Percentiles rank a stretch among this genome's conserved stretches.
phyloP scores from a whole-genome alignment of 495 filamentous ascomycete genomes.

The Penicilliopsis zonata region DNA sequence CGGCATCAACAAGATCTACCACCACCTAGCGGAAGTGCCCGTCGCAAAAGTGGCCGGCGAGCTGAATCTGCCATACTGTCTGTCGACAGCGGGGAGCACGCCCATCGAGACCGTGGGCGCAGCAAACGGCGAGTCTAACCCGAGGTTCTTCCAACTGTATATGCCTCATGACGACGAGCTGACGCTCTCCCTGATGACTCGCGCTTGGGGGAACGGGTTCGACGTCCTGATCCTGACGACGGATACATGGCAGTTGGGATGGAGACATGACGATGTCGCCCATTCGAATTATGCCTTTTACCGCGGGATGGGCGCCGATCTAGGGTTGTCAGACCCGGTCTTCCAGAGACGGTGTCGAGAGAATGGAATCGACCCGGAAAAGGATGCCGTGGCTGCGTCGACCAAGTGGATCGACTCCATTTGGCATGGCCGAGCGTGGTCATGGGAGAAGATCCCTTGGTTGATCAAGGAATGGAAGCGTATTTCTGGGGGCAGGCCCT shows the following conservation, averaged over 20 bases:
- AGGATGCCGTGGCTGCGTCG: constrained; percentile 35
- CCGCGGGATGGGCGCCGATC: constrained; percentile 39
- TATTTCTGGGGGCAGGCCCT: constrained; percentile 42
- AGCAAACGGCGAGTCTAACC: constrained; percentile 36
- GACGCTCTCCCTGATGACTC: constrained; percentile 39
- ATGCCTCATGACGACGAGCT: constrained; percentile 51
- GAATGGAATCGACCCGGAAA: constrained; percentile 39
- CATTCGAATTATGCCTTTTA: constrained; percentile 55
- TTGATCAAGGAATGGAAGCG: constrained; percentile 37
- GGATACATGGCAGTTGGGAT: constrained; percentile 55
- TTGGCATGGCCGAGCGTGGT: constrained; percentile 50
- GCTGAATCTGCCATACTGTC: constrained; percentile 43
- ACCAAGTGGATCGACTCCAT: constrained; percentile 54
- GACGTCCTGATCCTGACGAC: constrained; percentile 48
- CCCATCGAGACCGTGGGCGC: constrained; percentile 46
- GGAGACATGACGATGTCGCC: constrained; percentile 49
- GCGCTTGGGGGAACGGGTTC: constrained; percentile 44
- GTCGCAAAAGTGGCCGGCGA: constrained; percentile 47
- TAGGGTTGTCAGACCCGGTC: constrained; percentile 47
- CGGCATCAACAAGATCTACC: constrained; percentile 56
- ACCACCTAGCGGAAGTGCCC: constrained; percentile 41
- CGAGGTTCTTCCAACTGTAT: constrained; percentile 55
- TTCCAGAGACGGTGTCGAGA: constrained; percentile 40
- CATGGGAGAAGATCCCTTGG: constrained; percentile 47
- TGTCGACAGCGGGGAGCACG: constrained; percentile 45